These are phyloP conservation scores for Sarcocystis neurona DNA, from an alignment of 169 alveolate species.

Conservation along the genomic window DNA sequence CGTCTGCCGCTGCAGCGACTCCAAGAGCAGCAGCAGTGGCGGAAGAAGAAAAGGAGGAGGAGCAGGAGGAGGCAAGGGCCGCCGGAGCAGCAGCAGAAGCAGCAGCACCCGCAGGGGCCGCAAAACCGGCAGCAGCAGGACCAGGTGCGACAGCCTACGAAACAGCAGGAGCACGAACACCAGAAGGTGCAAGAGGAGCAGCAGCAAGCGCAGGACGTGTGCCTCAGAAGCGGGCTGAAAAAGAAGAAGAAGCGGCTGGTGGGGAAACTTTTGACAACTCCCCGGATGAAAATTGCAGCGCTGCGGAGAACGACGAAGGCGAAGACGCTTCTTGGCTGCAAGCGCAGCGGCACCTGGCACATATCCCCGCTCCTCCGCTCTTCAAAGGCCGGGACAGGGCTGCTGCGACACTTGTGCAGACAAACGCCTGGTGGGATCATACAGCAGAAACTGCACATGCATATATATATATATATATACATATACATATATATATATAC, in stretches of 20 bases:
- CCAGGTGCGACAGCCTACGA: too few relatives aligned
- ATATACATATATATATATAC: not conserved
- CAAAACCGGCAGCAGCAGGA: too few relatives aligned
- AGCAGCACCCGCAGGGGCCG: not conserved
- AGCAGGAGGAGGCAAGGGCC: not conserved
- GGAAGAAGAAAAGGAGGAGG: not conserved
- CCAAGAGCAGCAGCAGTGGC: not conserved
- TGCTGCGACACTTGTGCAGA: not conserved
- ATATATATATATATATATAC: not conserved
- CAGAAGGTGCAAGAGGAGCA: not conserved
- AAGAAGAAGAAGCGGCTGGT: not conserved
- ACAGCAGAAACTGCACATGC: not conserved
- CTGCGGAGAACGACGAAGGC: too few relatives aligned
- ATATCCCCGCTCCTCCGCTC: not conserved
- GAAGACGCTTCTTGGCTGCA: too few relatives aligned
- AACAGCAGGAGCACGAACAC: too few relatives aligned
- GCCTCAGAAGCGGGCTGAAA: not conserved
- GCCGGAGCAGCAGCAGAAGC: not conserved
- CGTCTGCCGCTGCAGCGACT: too few relatives aligned
- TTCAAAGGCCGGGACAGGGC: constrained; percentile 17
- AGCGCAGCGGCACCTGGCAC: not conserved
- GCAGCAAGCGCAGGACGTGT: not conserved
- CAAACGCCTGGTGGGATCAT: not conserved
- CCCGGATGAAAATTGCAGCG: too few relatives aligned
- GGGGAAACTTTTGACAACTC: too few relatives aligned